Conservation (phyloP, 495 filamentous ascomycete species). For the Annulohypoxylon stygium region DNA sequence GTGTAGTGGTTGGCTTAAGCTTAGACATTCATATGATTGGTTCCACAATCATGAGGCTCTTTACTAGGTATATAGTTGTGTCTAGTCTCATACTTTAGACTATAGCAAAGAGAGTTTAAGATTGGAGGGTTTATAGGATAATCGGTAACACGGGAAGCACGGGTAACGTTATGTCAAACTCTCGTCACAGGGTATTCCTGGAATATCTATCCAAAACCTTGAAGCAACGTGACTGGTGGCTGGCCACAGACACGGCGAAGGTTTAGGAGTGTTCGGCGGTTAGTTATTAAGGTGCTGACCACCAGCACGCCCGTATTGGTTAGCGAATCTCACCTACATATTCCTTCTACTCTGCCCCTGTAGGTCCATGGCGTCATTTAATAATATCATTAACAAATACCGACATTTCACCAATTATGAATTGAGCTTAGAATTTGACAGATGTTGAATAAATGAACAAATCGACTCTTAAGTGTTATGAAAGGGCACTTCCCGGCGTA, state of each 20-base stretch:
- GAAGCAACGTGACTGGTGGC: background rate
- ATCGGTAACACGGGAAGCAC: background rate
- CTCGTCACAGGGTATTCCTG: background rate
- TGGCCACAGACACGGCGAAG: background rate
- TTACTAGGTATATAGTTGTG: constrained; percentile 2
- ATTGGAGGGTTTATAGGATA: background rate
- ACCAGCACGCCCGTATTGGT: background rate
- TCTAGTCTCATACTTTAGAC: background rate
- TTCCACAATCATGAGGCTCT: constrained; percentile 21
- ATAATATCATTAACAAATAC: constrained; percentile 6
- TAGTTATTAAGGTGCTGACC: constrained; percentile 12
- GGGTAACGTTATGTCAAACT: background rate
- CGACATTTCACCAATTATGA: background rate
- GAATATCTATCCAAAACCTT: background rate
- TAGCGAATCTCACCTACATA: constrained; percentile 1
- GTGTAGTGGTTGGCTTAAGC: background rate
- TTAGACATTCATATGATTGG: background rate
- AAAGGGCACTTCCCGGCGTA: background rate
- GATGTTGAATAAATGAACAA: background rate
- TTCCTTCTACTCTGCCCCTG: background rate
- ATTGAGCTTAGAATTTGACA: background rate
- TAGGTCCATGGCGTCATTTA: constrained; percentile 25
- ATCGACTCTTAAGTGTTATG: background rate
- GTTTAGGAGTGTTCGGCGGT: background rate
- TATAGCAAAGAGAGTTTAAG: background rate